Evolutionary conservation across 352 stramenopile genomes (phyloP).

Genomic region (Globisporangium megalacanthum): DNA sequence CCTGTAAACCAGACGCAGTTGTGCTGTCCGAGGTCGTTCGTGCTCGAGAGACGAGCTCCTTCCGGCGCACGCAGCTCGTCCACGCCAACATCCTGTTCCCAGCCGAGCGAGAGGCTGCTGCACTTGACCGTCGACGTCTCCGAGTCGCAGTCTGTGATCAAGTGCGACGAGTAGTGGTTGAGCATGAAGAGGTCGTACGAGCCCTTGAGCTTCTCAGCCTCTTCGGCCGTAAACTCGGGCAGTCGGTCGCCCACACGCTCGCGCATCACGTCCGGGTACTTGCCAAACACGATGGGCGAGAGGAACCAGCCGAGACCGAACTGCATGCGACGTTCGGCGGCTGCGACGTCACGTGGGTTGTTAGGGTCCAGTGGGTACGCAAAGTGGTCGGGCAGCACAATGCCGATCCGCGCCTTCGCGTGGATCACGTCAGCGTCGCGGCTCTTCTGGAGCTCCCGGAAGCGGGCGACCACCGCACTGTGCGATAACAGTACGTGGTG

Average conservation of each 20-base stretch:
- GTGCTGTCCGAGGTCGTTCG: constrained; percentile 15
- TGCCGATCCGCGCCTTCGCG: constrained; percentile 81
- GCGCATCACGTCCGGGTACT: constrained; percentile 91
- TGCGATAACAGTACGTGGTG: constrained; percentile 94
- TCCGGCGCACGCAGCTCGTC: constrained; percentile 47
- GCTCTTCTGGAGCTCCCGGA: constrained; percentile 63
- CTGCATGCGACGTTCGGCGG: constrained; percentile 79
- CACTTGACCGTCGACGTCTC: constrained; percentile 29
- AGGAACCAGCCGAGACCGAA: constrained; percentile 91
- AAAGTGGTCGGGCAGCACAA: constrained; percentile 85
- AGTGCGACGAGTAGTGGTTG: constrained; percentile 2
- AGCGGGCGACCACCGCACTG: constrained; percentile 76
- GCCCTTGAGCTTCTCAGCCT: constrained; percentile 79
- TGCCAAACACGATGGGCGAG: constrained; percentile 86
- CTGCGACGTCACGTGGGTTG: constrained; percentile 35
- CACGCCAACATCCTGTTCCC: constrained; percentile 39
- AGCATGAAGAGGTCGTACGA: constrained; percentile 53
- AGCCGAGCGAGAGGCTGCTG: constrained; percentile 25
- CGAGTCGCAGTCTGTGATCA: constrained; percentile 42
- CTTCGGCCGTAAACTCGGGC: constrained; percentile 76
- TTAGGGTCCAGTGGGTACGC: constrained; percentile 67
- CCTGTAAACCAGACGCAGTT: constrained; percentile 35
- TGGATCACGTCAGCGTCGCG: constrained; percentile 23
- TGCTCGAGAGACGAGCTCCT: constrained; percentile 43
- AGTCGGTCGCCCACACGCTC: constrained; percentile 4